Base-by-base conservation (phyloP, 2,329 filamentous ascomycete species). In the Aspergillus sp. region DNA sequence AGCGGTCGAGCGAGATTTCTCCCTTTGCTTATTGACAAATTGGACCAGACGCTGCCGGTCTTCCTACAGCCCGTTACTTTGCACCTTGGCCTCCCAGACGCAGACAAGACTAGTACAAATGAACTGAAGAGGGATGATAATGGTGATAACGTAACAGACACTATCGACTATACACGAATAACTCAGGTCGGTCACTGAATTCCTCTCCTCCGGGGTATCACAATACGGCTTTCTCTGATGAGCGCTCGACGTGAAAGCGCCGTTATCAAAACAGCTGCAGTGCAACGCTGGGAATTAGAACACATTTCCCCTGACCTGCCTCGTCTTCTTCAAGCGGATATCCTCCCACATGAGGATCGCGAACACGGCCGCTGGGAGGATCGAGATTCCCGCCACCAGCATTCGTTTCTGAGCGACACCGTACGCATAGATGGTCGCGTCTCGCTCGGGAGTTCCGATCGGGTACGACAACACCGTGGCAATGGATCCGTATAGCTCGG, bases 1-100 rank as follows among this genome's bases (percentile, higher is more conserved):
- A 88, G 86, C 58, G 90, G 90, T 6, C 84, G 93, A 58, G 84
- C 89, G 62, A 88, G 89, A 54, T 95, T 92, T 71, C 80, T 94
- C 14, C 91, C 91, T 2, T 81, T 96, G 0, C 82, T 96, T 1
- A 77, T 95, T 57, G 85, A 84, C 72, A 95, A 94, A 77, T 84
- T 94, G 45, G 83, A 88, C 61, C 89, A 94, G 47, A 82, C 89
- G 3, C 77, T 93, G 3, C 89, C 89, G 16, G 56, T 58, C 1
- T 65, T 71, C 63, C 49, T 69, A 11, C 54, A 60, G 12, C 52
- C 60, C 1, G 63, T 69, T 12, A 63, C 58, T 9, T 24, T 55
- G n/a, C 67, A 69, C 61, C 55, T 69, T 4, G 62, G 62, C n/a
- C 51, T 67, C 18, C 58, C 51, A n/a, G 63, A 14, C 18, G 32